A percentile compares a stretch with the other conserved stretches of the same genome.
These are phyloP conservation scores for Taxillus chinensis DNA, from an alignment of 164 flowering plant species.

Conservation along the genomic window DNA sequence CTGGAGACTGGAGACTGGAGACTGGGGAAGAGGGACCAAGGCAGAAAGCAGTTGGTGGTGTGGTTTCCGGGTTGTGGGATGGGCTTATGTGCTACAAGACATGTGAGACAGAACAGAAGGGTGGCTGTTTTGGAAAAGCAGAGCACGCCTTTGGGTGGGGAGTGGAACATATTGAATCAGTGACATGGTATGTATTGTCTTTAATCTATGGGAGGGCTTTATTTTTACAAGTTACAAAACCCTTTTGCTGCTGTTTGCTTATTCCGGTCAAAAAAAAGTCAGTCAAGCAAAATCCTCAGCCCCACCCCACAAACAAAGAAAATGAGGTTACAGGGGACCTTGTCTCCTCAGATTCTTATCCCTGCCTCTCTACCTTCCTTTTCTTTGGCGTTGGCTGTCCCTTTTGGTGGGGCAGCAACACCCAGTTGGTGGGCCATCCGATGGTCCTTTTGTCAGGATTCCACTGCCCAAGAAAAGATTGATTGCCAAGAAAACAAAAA, in stretches of 20 bases:
- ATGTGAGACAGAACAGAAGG: no score
- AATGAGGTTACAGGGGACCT: constrained; percentile 28
- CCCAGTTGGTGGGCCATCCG: constrained; percentile 18
- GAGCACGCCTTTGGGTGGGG: no score
- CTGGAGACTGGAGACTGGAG: no score
- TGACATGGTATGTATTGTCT: not conserved
- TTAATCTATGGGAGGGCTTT: no score
- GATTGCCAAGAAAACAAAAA: constrained; percentile 2
- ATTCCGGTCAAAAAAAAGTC: constrained; percentile 24
- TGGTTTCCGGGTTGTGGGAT: no score
- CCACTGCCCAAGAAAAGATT: constrained; percentile 11
- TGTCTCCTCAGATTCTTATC: constrained; percentile 37
- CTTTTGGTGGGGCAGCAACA: constrained; percentile 5
- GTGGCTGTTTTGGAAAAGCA: no score
- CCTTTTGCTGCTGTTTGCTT: constrained; percentile 4
- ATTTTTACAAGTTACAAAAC: not conserved
- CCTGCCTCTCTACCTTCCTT: constrained; percentile 9
- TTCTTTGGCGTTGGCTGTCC: constrained; percentile 1
- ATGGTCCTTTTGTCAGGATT: constrained; percentile 38
- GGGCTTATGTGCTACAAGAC: no score
- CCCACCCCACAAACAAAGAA: constrained; percentile 23
- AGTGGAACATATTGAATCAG: no score
- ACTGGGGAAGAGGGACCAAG: no score
- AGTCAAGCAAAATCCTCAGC: constrained; percentile 19
- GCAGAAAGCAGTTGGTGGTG: no score